Percentiles rank a stretch among this genome's conserved stretches.
Evolutionary conservation across 179 eudicot genomes (phyloP).

Genomic region (Vitellaria paradoxa): DNA sequence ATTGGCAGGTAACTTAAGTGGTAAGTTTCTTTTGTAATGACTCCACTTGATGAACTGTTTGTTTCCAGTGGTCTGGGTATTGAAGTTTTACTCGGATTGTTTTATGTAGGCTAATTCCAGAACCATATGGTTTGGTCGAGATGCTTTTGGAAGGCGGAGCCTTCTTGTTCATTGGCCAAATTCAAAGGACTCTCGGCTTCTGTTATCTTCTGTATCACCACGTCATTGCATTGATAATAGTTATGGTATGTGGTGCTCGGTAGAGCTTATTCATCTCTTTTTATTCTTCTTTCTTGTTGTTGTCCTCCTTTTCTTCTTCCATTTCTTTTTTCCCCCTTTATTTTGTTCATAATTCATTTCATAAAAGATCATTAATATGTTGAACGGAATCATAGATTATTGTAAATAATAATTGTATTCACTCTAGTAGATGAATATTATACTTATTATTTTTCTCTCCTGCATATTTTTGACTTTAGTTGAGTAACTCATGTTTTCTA

Average conservation of each 20-base stretch:
- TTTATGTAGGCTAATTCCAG: slow-evolving; percentile 55
- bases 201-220: slow-evolving; percentile 86
- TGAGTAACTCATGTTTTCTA: not conserved
- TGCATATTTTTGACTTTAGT: not conserved
- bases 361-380: not conserved
- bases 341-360: not conserved
- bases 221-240: slow-evolving; percentile 27
- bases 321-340: not conserved
- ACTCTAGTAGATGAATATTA: not conserved
- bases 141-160: slow-evolving; percentile 96
- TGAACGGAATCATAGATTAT: not conserved
- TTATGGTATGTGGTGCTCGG: slow-evolving; percentile 26
- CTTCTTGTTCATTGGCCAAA: slow-evolving; percentile 96
- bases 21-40: slow-evolving; percentile 47
- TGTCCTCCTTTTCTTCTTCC: not conserved
- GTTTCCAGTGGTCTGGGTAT: not conserved
- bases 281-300: not conserved
- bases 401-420: not conserved
- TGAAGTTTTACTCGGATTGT: slow-evolving; percentile 12
- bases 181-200: slow-evolving; percentile 55
- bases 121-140: slow-evolving; percentile 91
- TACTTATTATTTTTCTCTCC: not conserved
- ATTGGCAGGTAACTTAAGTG: slow-evolving; percentile 97
- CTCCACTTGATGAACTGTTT: not conserved
- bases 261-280: slow-evolving; percentile 6